phyloP scores from a whole-genome alignment of 495 filamentous ascomycete species.

The Melanomma pulvis-pyrius region DNA sequence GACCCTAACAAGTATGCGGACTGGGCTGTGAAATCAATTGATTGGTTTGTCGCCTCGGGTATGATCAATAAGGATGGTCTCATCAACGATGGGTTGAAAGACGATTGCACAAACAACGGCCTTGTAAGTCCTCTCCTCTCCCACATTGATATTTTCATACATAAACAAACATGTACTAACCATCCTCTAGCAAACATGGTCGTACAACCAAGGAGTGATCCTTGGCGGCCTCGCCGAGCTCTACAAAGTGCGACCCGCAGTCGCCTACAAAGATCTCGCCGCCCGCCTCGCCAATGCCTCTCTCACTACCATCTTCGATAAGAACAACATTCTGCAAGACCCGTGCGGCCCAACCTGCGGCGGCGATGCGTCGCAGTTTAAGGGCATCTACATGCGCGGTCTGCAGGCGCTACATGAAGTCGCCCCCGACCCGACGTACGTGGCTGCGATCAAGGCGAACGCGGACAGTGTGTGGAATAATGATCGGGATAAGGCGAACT shows the following conservation, averaged over 20 bases:
- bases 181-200: slow-evolving; percentile 34
- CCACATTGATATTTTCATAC: slow-evolving; percentile 28
- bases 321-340: slow-evolving; percentile 66
- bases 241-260: slow-evolving; percentile 52
- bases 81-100: slow-evolving; percentile 72
- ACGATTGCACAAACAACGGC: slow-evolving; percentile 64
- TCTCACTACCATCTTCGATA: slow-evolving; percentile 58
- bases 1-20: slow-evolving; percentile 57
- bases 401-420: slow-evolving; percentile 60
- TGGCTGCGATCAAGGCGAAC: slow-evolving; percentile 59
- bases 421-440: slow-evolving; percentile 56
- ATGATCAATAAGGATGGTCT: slow-evolving; percentile 66
- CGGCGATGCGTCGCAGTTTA: slow-evolving; percentile 70
- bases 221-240: slow-evolving; percentile 76
- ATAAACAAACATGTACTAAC: neutral
- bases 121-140: neutral
- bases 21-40: slow-evolving; percentile 62
- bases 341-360: slow-evolving; percentile 66
- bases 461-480: slow-evolving; percentile 71
- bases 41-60: slow-evolving; percentile 67
- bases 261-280: slow-evolving; percentile 54
- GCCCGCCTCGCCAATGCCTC: slow-evolving; percentile 62
- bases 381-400: slow-evolving; percentile 77
- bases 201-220: slow-evolving; percentile 82
- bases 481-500: slow-evolving; percentile 56